Conservation (phyloP, 192 early-diverging fungal genomes). For the Spizellomyces punctatus region DNA sequence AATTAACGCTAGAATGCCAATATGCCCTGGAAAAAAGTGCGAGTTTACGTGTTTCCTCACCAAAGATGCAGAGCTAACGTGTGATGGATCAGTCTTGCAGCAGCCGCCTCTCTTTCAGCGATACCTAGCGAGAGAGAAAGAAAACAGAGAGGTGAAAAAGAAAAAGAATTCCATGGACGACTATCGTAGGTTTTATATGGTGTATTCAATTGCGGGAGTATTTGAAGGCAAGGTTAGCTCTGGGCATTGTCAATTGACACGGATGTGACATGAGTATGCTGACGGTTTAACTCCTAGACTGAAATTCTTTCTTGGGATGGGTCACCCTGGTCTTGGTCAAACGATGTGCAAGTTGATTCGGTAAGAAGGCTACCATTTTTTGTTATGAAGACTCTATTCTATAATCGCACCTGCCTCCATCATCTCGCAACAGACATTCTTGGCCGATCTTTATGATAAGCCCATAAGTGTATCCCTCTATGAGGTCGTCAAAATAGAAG, state of each 20-base stretch:
- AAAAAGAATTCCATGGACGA: conserved; percentile 25
- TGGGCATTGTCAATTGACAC: neutral
- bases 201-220: conserved; percentile 28
- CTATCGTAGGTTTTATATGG: conserved; percentile 33
- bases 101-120: neutral
- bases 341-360: conserved; percentile 35
- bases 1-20: conserved; percentile 24
- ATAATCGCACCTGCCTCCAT: neutral
- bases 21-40: conserved; percentile 28
- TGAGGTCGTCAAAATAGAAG: conserved; percentile 13
- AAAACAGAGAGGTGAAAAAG: neutral
- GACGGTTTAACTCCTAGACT: conserved; percentile 13
- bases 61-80: neutral
- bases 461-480: conserved; percentile 31
- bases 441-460: conserved; percentile 37
- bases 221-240: conserved; percentile 36
- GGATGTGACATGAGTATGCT: neutral
- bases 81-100: neutral
- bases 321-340: conserved; percentile 21
- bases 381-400: neutral
- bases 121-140: neutral
- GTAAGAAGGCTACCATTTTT: conserved; percentile 8
- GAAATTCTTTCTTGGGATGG: conserved; percentile 26
- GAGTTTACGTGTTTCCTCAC: neutral
- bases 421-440: conserved; percentile 12